These are phyloP conservation scores for Liquidambar formosana DNA, from an alignment of 164 flowering plant genomes.

Conservation along the genomic window DNA sequence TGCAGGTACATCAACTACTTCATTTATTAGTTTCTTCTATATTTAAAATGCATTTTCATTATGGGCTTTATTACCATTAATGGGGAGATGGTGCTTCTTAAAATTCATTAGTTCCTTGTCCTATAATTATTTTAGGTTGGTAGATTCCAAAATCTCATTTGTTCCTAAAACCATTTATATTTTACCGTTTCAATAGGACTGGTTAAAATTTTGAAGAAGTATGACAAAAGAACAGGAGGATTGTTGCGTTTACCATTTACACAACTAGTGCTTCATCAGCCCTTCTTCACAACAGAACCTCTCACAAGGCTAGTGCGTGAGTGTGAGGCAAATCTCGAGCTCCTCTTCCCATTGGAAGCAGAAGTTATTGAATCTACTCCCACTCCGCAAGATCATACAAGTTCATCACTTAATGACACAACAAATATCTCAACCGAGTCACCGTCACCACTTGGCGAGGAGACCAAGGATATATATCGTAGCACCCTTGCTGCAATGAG, in stretches of 20 bases:
- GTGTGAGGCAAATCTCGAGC: slow-evolving; percentile 78
- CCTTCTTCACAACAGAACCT: slow-evolving; percentile 79
- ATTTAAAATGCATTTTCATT: background rate
- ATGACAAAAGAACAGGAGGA: slow-evolving; percentile 85
- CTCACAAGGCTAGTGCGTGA: slow-evolving; percentile 73
- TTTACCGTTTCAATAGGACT: slow-evolving; percentile 45
- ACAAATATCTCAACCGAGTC: slow-evolving; percentile 21
- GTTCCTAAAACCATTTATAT: slow-evolving; percentile 1
- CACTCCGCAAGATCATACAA: slow-evolving; percentile 14
- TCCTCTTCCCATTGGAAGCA: slow-evolving; percentile 76
- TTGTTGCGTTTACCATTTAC: slow-evolving; percentile 69
- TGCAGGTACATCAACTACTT: slow-evolving; percentile 53
- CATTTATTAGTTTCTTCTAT: background rate
- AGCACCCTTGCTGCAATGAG: slow-evolving; percentile 79
- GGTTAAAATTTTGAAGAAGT: slow-evolving; percentile 82
- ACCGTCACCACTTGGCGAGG: slow-evolving; percentile 45
- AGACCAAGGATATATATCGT: slow-evolving; percentile 50
- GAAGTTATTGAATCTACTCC: slow-evolving; percentile 62
- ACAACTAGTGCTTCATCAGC: slow-evolving; percentile 69
- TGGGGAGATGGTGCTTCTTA: slow-evolving; percentile 1
- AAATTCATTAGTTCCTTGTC: slow-evolving; percentile 1
- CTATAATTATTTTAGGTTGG: background rate
- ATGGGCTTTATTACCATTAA: background rate
- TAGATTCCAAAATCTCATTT: background rate
- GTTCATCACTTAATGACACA: slow-evolving; percentile 5